phyloP scores from a whole-genome alignment of 495 filamentous ascomycete species.

The Aspergillus panamensis region DNA sequence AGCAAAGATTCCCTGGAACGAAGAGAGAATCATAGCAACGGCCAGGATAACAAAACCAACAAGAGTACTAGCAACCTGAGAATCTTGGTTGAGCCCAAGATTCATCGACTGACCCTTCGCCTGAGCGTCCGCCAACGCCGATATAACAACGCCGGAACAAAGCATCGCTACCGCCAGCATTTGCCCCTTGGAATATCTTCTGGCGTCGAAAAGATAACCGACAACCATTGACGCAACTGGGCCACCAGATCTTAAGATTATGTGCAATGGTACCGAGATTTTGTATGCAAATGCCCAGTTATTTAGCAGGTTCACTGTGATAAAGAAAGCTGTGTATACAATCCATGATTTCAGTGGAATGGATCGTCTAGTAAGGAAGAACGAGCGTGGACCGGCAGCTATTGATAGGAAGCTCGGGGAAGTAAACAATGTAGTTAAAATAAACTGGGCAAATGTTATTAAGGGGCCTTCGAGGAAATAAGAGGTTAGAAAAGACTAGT shows the following conservation, averaged over 20 bases:
- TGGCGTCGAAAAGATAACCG: constrained; percentile 74
- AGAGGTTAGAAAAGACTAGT: constrained; percentile 6
- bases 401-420: constrained; percentile 70
- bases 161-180: constrained; percentile 74
- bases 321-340: constrained; percentile 86
- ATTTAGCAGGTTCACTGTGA: constrained; percentile 88
- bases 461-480: constrained; percentile 59
- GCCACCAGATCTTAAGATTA: constrained; percentile 91
- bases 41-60: constrained; percentile 81
- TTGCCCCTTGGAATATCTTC: constrained; percentile 76
- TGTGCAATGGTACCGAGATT: constrained; percentile 95
- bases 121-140: constrained; percentile 83
- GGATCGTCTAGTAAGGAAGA: constrained; percentile 70
- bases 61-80: constrained; percentile 46
- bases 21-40: constrained; percentile 82
- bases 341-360: constrained; percentile 84
- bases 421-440: constrained; percentile 68
- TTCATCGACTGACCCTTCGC: constrained; percentile 59
- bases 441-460: constrained; percentile 91
- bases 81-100: constrained; percentile 14
- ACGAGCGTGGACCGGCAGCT: constrained; percentile 55
- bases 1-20: constrained; percentile 92
- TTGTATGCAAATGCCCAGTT: constrained; percentile 97
- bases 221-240: constrained; percentile 90
- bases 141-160: constrained; percentile 78